These are phyloP conservation scores for Scedosporium aurantiacum DNA, from an alignment of 2,329 filamentous ascomycete genomes.

Conservation along the genomic window DNA sequence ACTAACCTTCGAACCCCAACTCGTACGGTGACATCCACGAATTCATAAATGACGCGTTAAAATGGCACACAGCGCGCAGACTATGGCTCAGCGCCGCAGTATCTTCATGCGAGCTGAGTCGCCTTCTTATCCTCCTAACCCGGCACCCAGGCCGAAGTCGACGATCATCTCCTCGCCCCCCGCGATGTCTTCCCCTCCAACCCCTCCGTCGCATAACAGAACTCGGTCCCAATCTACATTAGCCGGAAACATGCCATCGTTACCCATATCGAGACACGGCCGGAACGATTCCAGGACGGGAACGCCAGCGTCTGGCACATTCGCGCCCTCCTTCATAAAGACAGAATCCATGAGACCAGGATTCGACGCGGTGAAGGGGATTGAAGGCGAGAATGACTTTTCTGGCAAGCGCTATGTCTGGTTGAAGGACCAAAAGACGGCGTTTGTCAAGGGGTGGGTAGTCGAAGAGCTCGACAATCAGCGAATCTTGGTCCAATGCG, in stretches of 20 bases:
- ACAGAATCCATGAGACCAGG: constrained; percentile 59
- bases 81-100: constrained; percentile 58
- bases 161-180: constrained; percentile 55
- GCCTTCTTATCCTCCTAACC: constrained; percentile 48
- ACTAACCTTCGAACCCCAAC: neutral
- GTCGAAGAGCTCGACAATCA: constrained; percentile 65
- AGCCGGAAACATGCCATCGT: neutral
- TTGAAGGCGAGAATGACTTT: constrained; percentile 97
- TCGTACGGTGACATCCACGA: neutral
- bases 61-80: constrained; percentile 32
- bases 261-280: constrained; percentile 27
- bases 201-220: constrained; percentile 47
- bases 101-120: constrained; percentile 65
- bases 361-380: constrained; percentile 51
- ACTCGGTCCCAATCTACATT: constrained; percentile 44
- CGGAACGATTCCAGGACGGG: constrained; percentile 53
- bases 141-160: constrained; percentile 58
- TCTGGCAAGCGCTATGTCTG: constrained; percentile 98
- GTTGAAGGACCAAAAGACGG: constrained; percentile 76
- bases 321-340: constrained; percentile 94
- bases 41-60: constrained; percentile 8
- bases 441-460: constrained; percentile 88
- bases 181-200: constrained; percentile 26
- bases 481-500: constrained; percentile 75
- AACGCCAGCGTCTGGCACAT: constrained; percentile 63